Base-by-base conservation (phyloP, 2,329 filamentous ascomycete genomes). In the Trichoderma hamatum region DNA sequence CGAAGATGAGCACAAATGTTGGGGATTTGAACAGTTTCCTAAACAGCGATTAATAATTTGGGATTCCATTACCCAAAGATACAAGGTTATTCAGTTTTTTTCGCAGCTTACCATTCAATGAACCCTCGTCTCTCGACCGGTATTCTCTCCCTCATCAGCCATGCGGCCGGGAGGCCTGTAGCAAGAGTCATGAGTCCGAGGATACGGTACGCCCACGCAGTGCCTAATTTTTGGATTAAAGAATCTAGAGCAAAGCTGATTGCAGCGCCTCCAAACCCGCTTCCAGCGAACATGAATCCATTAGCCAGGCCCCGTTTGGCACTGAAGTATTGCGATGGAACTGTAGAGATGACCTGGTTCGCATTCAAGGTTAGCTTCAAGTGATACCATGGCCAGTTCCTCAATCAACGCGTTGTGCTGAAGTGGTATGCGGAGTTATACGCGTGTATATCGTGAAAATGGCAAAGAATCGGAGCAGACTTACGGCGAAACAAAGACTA, bases 81-180 rank as follows among this genome's bases (percentile, higher is more conserved):
- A 13, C 36, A 19, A 43, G 36, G 1, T 21, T 14, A 14, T n/a
- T 52, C 13, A 2, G 6, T 21, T 21, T 14, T 5, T 9, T 51
- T 34, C 43, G 7, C 21, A 26, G 34, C 66, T 30, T 39, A 62
- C 58, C 59, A 71, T 43, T 70, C 59, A 13, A 69, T 56, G 9
- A 70, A 84, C 67, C 86, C 83, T 24, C 86, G 74, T 62, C 82
- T 80, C 2, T 75, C 76, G 0, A 76, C 75, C 0, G 77, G 79
- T 14, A 70, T 1, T 76, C 83, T 77, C 71, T 86, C 84, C 62
- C 80, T 81, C 51, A 88, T 81, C 4, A 87, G 72, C 70, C 79
- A 85, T 0, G 85, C 85, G 0, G 83, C 83, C 1, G 86, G 86
- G 1, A 87, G 73, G 1, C 85, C 84, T 0, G 85, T 88, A 1